Percentiles rank a stretch among this genome's conserved stretches.
These are phyloP conservation scores for Solanum pinnatisectum DNA, from an alignment of 257 asterid genomes.

Conservation along the genomic window DNA sequence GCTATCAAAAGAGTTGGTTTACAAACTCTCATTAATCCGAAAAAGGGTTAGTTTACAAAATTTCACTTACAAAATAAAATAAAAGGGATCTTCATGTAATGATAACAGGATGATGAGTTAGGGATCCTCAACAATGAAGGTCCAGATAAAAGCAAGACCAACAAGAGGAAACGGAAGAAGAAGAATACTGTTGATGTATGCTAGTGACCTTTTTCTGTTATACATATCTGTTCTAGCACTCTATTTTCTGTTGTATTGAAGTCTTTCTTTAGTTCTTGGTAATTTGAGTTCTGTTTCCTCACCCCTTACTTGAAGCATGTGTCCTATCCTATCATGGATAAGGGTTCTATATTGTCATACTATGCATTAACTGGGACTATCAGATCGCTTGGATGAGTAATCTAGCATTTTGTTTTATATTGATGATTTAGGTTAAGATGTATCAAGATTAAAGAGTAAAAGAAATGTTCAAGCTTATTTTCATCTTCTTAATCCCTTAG, in stretches of 20 bases:
- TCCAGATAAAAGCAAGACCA: constrained; percentile 13
- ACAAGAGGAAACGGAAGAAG: constrained; percentile 31
- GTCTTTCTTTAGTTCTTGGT: background rate
- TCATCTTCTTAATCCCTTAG: background rate
- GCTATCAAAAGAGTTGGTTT: constrained; percentile 1
- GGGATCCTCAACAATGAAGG: background rate
- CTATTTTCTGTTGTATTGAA: background rate
- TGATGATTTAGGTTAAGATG: background rate
- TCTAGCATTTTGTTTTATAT: background rate
- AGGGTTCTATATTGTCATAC: background rate
- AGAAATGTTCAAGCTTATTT: background rate
- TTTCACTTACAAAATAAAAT: background rate
- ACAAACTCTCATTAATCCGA: background rate
- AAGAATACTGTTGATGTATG: constrained; percentile 47
- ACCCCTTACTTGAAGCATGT: background rate
- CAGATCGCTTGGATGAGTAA: background rate
- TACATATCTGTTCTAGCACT: background rate
- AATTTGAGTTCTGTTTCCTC: background rate
- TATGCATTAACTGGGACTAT: background rate
- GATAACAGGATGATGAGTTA: constrained; percentile 38
- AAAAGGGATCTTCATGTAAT: background rate
- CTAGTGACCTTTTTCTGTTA: background rate
- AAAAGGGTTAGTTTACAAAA: background rate
- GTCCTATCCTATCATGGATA: background rate
- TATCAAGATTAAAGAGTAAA: background rate